Evolutionary conservation across 352 stramenopile genomes (phyloP).

Genomic region (Phytophthora melonis): DNA sequence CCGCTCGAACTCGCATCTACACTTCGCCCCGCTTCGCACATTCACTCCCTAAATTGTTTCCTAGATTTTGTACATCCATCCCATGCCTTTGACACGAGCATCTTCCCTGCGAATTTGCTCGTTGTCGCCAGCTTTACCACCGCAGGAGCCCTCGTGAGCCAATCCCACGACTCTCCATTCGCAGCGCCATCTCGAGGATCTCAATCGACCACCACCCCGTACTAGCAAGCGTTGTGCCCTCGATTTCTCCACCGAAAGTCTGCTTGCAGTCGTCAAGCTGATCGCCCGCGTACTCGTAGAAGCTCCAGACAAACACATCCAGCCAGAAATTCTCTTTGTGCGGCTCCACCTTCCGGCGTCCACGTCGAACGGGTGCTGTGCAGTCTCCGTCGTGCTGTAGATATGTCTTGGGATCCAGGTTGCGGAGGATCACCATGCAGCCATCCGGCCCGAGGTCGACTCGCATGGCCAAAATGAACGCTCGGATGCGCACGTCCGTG

Average conservation of each 20-base stretch:
- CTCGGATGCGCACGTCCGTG: conserved; percentile 61
- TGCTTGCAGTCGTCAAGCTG: conserved; percentile 53
- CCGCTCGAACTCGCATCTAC: not conserved
- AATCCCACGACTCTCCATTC: conserved; percentile 60
- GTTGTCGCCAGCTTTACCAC: conserved; percentile 16
- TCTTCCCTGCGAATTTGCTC: not conserved
- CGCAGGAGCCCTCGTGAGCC: conserved; percentile 51
- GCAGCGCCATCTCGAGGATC: conserved; percentile 73
- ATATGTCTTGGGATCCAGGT: conserved; percentile 65
- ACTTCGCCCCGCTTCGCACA: not conserved
- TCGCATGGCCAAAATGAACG: conserved; percentile 68
- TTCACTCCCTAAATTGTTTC: not conserved
- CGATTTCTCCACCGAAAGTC: conserved; percentile 71
- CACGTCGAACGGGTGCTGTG: conserved; percentile 59
- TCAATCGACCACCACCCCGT: conserved; percentile 78
- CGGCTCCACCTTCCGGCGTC: conserved; percentile 59
- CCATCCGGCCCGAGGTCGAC: conserved; percentile 52
- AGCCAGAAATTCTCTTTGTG: conserved; percentile 72
- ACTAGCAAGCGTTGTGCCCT: conserved; percentile 63
- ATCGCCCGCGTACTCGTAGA: conserved; percentile 58
- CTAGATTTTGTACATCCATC: not conserved
- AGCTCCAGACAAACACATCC: conserved; percentile 74
- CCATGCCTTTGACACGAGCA: not conserved
- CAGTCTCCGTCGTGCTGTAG: conserved; percentile 58
- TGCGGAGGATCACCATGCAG: conserved; percentile 62